Base-by-base conservation (phyloP, 345 rosid species). In the Carallia pectinifolia region DNA sequence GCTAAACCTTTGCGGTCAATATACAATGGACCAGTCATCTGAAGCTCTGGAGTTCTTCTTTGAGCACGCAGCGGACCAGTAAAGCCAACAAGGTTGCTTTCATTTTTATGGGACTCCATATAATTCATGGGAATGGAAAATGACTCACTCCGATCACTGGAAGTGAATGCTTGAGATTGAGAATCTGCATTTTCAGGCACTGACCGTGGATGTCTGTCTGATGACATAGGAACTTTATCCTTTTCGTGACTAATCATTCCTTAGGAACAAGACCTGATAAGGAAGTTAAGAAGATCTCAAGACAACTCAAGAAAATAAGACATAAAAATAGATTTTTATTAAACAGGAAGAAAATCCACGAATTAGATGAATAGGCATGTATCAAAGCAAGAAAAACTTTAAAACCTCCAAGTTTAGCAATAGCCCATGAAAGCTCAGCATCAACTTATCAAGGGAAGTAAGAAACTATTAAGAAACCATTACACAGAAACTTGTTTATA, bases 51-150 rank as follows among this genome's bases (percentile, higher is more conserved):
- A 44, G 77, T 76, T 68, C 76, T 85, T 77, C 88, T 88, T 74
- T 71, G 89, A 66, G 84, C 85, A 23, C 92, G 87, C 59, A 94
- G 73, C 58, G 96, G 98, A 76, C 98, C 97, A 56, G 96, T 91
- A 80, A 75, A 85, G 58, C 96, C 90, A 13, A 78, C 90, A 71
- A 77, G 72, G 62, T 77, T 78, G 74, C 65, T 58, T 36, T 73
- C 81, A 67, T 9, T 79, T 56, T 74, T 90, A 76, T 71, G 78
- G 52, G 90, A 77, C 53, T 89, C 94, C 55, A 64, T 19, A 69
- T 81, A 67, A 60, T 73, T 71, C 75, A 64, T 52, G 19, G 93
- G 85, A 76, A 83, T 84, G 66, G 93, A 79, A 56, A 87, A 70
- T 2, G 98, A 90, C n/a, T 83, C 84, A 62, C 92, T 91, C 65